These are phyloP conservation scores for Neckera pumila DNA, from an alignment of 225 moss, liverwort and hornwort genomes.

Conservation along the genomic window DNA sequence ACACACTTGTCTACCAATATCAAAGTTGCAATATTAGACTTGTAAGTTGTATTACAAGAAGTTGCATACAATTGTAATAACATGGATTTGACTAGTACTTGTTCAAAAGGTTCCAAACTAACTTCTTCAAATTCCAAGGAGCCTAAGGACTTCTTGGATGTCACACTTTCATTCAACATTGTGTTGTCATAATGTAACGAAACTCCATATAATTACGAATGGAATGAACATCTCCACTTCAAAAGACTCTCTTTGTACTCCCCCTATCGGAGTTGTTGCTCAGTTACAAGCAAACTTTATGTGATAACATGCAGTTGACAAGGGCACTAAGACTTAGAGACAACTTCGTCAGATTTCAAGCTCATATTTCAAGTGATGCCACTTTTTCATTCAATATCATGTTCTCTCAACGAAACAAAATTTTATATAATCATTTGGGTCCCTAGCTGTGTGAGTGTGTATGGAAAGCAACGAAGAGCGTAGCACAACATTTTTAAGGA, in stretches of 20 bases:
- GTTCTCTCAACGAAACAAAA: background rate
- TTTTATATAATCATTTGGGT: background rate
- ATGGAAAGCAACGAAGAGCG: background rate
- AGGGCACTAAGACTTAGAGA: background rate
- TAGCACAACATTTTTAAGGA: background rate
- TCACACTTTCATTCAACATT: background rate
- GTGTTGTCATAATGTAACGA: background rate
- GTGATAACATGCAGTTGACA: background rate
- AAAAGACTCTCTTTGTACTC: background rate
- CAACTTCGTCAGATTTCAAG: background rate
- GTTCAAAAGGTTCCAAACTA: background rate
- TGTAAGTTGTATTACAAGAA: too few relatives aligned
- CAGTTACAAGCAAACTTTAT: too few relatives aligned
- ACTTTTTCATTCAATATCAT: background rate
- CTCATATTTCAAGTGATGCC: background rate
- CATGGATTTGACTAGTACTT: background rate
- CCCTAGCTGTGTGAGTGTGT: background rate
- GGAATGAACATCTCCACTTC: background rate
- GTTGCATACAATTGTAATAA: too few relatives aligned
- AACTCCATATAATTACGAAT: background rate
- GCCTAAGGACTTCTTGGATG: background rate
- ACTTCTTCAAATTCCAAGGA: background rate
- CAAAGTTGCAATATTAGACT: too few relatives aligned
- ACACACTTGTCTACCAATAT: too few relatives aligned
- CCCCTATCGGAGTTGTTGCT: background rate